phyloP scores from a whole-genome alignment of 139 green algal genomes.

The Microglena sp. region DNA sequence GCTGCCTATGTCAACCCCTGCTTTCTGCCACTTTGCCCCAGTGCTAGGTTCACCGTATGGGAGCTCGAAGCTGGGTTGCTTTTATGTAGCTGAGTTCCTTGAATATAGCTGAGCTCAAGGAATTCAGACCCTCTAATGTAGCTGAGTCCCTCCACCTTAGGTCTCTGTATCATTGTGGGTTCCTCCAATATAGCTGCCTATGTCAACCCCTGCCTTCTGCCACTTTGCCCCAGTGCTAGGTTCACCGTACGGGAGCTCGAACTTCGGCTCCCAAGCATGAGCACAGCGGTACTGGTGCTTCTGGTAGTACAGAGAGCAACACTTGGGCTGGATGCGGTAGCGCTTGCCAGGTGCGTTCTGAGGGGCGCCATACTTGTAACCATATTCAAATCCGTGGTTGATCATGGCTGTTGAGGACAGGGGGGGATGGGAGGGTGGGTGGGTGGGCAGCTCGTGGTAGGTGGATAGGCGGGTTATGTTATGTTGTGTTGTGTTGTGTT shows the following conservation, averaged over 20 bases:
- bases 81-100: no score
- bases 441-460: no score
- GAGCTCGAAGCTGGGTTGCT: slow-evolving; percentile 1
- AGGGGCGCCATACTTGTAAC: slow-evolving; percentile 25
- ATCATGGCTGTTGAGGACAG: slow-evolving; percentile 38
- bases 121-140: no score
- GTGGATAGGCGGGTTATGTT: no score
- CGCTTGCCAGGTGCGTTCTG: slow-evolving; percentile 11
- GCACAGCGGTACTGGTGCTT: slow-evolving; percentile 11
- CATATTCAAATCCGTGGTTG: slow-evolving; percentile 23
- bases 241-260: slow-evolving; percentile 19
- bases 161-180: no score
- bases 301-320: slow-evolving; percentile 11
- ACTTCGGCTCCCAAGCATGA: slow-evolving; percentile 8
- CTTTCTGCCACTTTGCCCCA: no score
- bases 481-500: no score
- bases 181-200: slow-evolving; percentile 15
- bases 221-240: slow-evolving; percentile 16
- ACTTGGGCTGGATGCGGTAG: slow-evolving; percentile 23
- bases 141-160: no score
- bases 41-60: no score
- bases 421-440: no score
- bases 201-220: slow-evolving; percentile 19
- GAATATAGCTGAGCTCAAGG: no score
- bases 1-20: no score